Evolutionary conservation across 1,139 yeast genomes (phyloP).

Genomic region (Spencermartinsiella ligniputridi): DNA sequence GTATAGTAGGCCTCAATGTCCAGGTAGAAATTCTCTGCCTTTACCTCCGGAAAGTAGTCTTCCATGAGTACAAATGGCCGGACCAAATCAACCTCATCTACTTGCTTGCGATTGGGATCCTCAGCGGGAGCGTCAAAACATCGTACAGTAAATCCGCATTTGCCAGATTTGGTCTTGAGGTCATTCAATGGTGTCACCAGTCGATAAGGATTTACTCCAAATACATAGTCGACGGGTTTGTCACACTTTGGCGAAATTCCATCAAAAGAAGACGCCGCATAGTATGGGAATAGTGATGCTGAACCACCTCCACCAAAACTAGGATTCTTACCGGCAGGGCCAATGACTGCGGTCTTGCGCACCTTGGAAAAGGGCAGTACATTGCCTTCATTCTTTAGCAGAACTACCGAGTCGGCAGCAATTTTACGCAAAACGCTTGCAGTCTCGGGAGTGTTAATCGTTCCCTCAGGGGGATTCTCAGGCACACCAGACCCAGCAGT

Average conservation of each 20-base stretch:
- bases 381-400: slow-evolving; percentile 47
- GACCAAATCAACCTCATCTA: slow-evolving; percentile 38
- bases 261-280: slow-evolving; percentile 44
- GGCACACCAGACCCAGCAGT: slow-evolving; percentile 40
- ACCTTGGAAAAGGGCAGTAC: slow-evolving; percentile 41
- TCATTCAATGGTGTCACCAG: slow-evolving; percentile 34
- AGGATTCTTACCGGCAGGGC: slow-evolving; percentile 46
- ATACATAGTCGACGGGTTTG: slow-evolving; percentile 30
- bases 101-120: slow-evolving; percentile 32
- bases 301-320: slow-evolving; percentile 52
- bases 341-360: slow-evolving; percentile 45
- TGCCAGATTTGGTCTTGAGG: slow-evolving; percentile 33
- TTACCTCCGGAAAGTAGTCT: slow-evolving; percentile 44
- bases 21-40: slow-evolving; percentile 40
- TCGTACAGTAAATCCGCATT: slow-evolving; percentile 38
- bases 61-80: slow-evolving; percentile 43
- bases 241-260: slow-evolving; percentile 37
- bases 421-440: slow-evolving; percentile 41
- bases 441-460: slow-evolving; percentile 45
- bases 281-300: slow-evolving; percentile 45
- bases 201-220: slow-evolving; percentile 37
- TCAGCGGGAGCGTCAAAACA: slow-evolving; percentile 41
- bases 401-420: slow-evolving; percentile 48
- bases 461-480: slow-evolving; percentile 39
- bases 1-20: slow-evolving; percentile 45